A percentile compares a stretch with the other conserved stretches of the same genome.
Conservation (phyloP, 192 early-diverging fungal species). For the Backusella morwellensis region DNA sequence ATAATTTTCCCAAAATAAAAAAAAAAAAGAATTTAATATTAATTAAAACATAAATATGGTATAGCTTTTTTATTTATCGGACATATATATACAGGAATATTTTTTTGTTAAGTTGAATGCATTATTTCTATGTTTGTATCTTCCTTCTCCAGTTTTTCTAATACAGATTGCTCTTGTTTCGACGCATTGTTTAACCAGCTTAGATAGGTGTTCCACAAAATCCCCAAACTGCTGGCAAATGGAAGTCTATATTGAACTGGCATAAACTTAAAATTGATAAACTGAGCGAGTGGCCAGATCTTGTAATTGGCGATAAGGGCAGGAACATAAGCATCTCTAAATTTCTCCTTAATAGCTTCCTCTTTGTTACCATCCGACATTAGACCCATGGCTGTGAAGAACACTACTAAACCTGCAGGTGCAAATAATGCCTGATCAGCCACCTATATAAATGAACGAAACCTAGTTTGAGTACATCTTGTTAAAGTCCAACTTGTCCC, state of each 20-base stretch:
- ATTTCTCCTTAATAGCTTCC: slow-evolving; percentile 53
- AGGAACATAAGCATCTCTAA: slow-evolving; percentile 55
- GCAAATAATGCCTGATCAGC: slow-evolving; percentile 67
- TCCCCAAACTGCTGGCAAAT: slow-evolving; percentile 66
- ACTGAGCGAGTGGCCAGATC: slow-evolving; percentile 73
- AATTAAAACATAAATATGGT: neutral
- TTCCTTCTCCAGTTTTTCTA: neutral
- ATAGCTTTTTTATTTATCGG: neutral
- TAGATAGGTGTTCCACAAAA: slow-evolving; percentile 77
- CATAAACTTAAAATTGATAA: slow-evolving; percentile 70
- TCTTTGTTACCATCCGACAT: slow-evolving; percentile 49
- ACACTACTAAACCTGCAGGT: slow-evolving; percentile 62
- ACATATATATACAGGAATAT: neutral
- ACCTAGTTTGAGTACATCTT: neutral
- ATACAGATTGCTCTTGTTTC: slow-evolving; percentile 14
- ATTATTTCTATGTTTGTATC: neutral
- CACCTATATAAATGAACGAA: slow-evolving; percentile 9
- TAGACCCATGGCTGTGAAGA: slow-evolving; percentile 64
- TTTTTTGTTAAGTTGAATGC: neutral
- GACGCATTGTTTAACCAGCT: slow-evolving; percentile 61
- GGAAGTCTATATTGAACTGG: slow-evolving; percentile 66
- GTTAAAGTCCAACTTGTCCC: neutral
- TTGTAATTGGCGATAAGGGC: slow-evolving; percentile 69
- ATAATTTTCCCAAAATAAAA: neutral
- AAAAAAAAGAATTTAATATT: neutral